Percentiles rank a stretch among this genome's conserved stretches.
phyloP scores from a whole-genome alignment of 2,329 filamentous ascomycete genomes.

The Cercospora beticola region DNA sequence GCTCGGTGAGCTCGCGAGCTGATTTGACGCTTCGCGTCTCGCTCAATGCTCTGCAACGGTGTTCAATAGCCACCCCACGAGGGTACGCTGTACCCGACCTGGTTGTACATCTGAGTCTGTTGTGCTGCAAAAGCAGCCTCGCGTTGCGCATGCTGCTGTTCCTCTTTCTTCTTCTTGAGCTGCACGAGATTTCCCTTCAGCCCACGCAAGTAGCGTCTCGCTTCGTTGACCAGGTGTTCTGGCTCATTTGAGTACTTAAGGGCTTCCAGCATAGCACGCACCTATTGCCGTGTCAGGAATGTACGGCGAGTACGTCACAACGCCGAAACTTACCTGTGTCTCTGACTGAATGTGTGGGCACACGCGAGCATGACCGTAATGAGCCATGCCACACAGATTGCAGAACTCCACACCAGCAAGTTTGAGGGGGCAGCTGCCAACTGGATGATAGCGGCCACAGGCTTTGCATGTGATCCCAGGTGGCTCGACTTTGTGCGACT shows the following conservation, averaged over 20 bases:
- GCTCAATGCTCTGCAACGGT: background rate
- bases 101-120: slow-evolving; percentile 4
- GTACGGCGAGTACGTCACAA: background rate
- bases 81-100: slow-evolving; percentile 2
- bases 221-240: slow-evolving; percentile 53
- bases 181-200: slow-evolving; percentile 58
- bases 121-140: slow-evolving; percentile 22
- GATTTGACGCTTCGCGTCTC: background rate
- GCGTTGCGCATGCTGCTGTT: slow-evolving; percentile 26
- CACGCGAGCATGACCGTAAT: slow-evolving; percentile 55
- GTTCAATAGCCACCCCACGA: background rate
- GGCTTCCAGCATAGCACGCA: slow-evolving; percentile 63
- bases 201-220: slow-evolving; percentile 57
- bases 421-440: slow-evolving; percentile 63
- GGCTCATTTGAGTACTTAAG: slow-evolving; percentile 60
- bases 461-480: slow-evolving; percentile 49
- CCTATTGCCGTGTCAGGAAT: slow-evolving; percentile 42
- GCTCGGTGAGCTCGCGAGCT: background rate
- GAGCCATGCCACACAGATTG: slow-evolving; percentile 63
- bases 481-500: background rate
- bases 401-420: slow-evolving; percentile 60
- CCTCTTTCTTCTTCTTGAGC: slow-evolving; percentile 48
- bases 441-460: slow-evolving; percentile 55
- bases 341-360: slow-evolving; percentile 65
- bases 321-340: slow-evolving; percentile 38